These are phyloP conservation scores for Thraustochytrium sp. DNA, from an alignment of 352 stramenopile species.

Conservation along the genomic window DNA sequence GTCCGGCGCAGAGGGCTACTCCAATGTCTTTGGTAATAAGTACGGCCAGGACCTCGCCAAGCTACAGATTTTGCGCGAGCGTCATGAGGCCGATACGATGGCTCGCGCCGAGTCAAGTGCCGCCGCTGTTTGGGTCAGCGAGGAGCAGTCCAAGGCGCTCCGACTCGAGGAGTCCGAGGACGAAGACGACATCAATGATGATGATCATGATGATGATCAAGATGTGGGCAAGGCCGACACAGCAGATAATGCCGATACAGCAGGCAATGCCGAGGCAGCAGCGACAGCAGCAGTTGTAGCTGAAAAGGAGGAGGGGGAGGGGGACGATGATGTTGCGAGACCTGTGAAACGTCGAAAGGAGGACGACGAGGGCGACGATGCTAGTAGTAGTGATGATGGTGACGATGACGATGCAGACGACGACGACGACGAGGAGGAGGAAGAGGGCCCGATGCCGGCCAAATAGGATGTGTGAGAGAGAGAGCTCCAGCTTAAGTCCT, in stretches of 20 bases:
- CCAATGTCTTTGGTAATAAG: conserved; percentile 99
- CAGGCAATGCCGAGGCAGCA: neutral
- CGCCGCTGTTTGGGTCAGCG: conserved; percentile 48
- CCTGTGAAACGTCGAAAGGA: too few species aligned
- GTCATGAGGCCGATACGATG: conserved; percentile 55
- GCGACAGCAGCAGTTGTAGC: conserved; percentile 41
- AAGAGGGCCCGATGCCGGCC: too few species aligned
- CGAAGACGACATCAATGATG: neutral
- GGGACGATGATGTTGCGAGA: conserved; percentile 47
- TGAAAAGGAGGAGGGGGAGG: conserved; percentile 41
- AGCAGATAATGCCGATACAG: neutral
- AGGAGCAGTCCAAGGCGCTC: neutral
- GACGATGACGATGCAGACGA: neutral
- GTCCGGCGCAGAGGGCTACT: conserved; percentile 75
- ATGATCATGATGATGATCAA: conserved; percentile 49
- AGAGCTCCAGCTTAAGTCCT: too few species aligned
- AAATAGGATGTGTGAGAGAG: too few species aligned
- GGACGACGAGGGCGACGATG: conserved; percentile 51
- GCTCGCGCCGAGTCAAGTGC: conserved; percentile 47
- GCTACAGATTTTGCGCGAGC: neutral
- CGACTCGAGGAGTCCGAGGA: neutral
- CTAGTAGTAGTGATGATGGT: conserved; percentile 45
- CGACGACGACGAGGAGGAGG: too few species aligned
- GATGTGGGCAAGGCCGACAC: conserved; percentile 55
- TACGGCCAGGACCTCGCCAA: conserved; percentile 95